phyloP scores from a whole-genome alignment of 2,329 filamentous ascomycete species.

The Fusarium falciforme region DNA sequence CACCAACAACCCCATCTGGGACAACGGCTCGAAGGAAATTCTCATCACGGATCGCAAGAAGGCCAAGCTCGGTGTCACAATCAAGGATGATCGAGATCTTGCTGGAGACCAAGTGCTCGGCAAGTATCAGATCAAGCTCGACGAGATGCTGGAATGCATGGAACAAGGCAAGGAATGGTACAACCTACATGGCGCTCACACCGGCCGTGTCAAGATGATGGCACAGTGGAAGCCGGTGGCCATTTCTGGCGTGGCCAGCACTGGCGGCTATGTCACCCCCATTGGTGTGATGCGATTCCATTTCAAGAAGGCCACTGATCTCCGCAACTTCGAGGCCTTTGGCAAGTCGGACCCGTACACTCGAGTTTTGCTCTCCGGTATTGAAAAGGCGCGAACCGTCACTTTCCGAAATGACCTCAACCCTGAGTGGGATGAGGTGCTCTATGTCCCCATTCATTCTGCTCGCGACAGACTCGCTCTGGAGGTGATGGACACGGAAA shows the following conservation, averaged over 20 bases:
- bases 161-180: constrained; percentile 97
- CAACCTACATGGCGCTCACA: constrained; percentile 82
- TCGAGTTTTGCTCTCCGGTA: constrained; percentile 86
- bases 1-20: constrained; percentile 97
- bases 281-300: constrained; percentile 96
- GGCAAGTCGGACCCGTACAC: constrained; percentile 98
- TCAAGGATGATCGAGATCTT: constrained; percentile 96
- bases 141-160: constrained; percentile 92
- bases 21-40: constrained; percentile 91
- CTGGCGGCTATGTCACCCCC: constrained; percentile 90
- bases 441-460: constrained; percentile 93
- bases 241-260: constrained; percentile 81
- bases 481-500: constrained; percentile 98
- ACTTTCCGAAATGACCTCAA: constrained; percentile 97
- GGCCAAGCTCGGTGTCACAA: constrained; percentile 88
- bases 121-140: constrained; percentile 93
- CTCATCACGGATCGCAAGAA: constrained; percentile 93
- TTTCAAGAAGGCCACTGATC: constrained; percentile 82
- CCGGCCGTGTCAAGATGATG: constrained; percentile 88
- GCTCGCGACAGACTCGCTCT: constrained; percentile 84
- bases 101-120: constrained; percentile 85
- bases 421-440: constrained; percentile 94
- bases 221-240: constrained; percentile 96
- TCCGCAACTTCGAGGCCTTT: constrained; percentile 93
- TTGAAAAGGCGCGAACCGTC: constrained; percentile 91